phyloP scores from a whole-genome alignment of 2,329 filamentous ascomycete species.

The Apiospora hydei region DNA sequence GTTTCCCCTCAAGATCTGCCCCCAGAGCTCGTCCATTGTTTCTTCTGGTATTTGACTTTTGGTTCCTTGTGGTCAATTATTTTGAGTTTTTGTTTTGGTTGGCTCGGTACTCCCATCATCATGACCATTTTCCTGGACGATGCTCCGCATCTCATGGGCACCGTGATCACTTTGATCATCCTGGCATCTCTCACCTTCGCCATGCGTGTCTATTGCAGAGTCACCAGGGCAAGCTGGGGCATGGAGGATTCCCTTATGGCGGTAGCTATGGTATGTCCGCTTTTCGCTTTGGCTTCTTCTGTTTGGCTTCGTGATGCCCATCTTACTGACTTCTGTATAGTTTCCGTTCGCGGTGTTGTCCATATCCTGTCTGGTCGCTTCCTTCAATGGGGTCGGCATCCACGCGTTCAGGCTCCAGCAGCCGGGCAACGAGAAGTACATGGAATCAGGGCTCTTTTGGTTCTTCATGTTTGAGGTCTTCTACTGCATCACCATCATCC shows the following conservation, averaged over 20 bases:
- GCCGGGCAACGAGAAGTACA: constrained; percentile 29
- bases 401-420: constrained; percentile 28
- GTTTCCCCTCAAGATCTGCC: constrained; percentile 12
- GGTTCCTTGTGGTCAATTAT: not conserved
- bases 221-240: constrained; percentile 30
- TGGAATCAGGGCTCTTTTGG: constrained; percentile 30
- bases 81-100: not conserved
- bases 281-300: not conserved
- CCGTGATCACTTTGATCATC: constrained; percentile 30
- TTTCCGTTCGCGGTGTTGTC: constrained; percentile 30
- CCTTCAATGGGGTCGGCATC: constrained; percentile 28
- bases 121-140: constrained; percentile 30
- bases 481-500: constrained; percentile 33
- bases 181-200: constrained; percentile 29
- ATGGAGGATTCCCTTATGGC: constrained; percentile 33
- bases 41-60: constrained; percentile 1
- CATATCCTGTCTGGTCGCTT: constrained; percentile 29
- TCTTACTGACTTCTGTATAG: constrained; percentile 18
- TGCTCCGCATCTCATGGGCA: constrained; percentile 31
- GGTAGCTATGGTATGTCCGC: constrained; percentile 28
- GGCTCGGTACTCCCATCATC: constrained; percentile 14
- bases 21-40: not conserved
- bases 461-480: constrained; percentile 35
- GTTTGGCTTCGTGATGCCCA: not conserved
- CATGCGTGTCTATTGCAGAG: constrained; percentile 29